Base-by-base conservation (phyloP, 805 yeast species). In the Kodamaea kaohsiungensis region DNA sequence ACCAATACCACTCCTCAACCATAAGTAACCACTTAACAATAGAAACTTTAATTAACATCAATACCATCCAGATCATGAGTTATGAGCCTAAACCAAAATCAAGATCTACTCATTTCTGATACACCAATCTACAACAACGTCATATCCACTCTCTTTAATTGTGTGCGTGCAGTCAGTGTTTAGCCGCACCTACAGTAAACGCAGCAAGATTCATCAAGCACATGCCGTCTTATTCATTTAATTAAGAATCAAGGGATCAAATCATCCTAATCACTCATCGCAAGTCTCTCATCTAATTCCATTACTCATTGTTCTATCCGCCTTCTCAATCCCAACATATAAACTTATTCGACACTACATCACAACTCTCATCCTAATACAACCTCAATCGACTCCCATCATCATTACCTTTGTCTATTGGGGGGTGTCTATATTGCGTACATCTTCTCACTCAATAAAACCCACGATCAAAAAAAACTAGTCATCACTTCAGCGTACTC, bases 401-500 rank as follows among this genome's bases (percentile, higher is more conserved):
- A 2, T 5, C 35, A 5, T 12, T 30, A 5, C 13, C 35, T 30
- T n/a, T 30, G 8, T 30, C 35, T 3, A 8, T 9, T 12, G 10
- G 35, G 35, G 35, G 5, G 35, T 30, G 35, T 30, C 35, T 30
- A 30, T 10, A 30, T 30, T 30, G 10, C 10, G 3, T 8, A 30
- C 35, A 12, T 30, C 35, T 30, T 39, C 43, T 17, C 43, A 39
- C n/a, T n/a, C n/a, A 39, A 7, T 39, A 30, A 30, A 30, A 30
- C 16, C 46, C 46, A 42, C 46, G 17, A 19, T 43, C 45, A 46
- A 35, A 43, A 49, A 49, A 35, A 19, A 25, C 46, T 13, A 37
- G 37, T 13, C 30, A 22, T 42, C 19, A 46, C 25, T 22, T 22
- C 25, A 46, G 33, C 15, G 5, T 27, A 18, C 38, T 27, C 38